Percentiles rank a stretch among this genome's conserved stretches.
These are phyloP conservation scores for Cryptosporidium andersoni DNA, from an alignment of 169 alveolate species.

Conservation along the genomic window DNA sequence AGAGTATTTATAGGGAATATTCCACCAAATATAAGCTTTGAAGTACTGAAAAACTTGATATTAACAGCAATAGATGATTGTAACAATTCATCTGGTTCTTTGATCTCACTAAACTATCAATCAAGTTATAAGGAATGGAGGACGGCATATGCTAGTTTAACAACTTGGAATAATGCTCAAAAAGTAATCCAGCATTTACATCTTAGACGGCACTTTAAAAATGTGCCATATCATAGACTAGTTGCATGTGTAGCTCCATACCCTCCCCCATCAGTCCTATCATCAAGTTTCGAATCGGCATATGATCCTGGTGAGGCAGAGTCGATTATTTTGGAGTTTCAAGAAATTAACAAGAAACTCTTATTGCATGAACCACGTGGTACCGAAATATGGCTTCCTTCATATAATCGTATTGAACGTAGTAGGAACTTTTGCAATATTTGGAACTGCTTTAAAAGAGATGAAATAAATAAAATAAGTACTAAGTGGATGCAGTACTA, in stretches of 20 bases:
- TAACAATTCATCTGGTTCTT: background rate
- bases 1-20: slow-evolving; percentile 80
- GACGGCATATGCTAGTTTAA: slow-evolving; percentile 76
- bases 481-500: slow-evolving; percentile 69
- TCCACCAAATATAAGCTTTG: slow-evolving; percentile 80
- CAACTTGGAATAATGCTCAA: slow-evolving; percentile 75
- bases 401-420: slow-evolving; percentile 52
- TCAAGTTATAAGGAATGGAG: slow-evolving; percentile 78
- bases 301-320: slow-evolving; percentile 68
- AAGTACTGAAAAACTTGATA: slow-evolving; percentile 73
- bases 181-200: slow-evolving; percentile 76
- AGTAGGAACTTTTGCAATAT: slow-evolving; percentile 26
- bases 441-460: slow-evolving; percentile 70
- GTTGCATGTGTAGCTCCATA: slow-evolving; percentile 76
- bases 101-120: slow-evolving; percentile 74
- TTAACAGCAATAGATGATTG: slow-evolving; percentile 45
- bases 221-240: slow-evolving; percentile 75
- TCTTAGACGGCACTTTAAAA: slow-evolving; percentile 74
- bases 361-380: slow-evolving; percentile 58
- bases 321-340: slow-evolving; percentile 55
- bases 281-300: slow-evolving; percentile 68
- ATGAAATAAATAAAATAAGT: slow-evolving; percentile 43
- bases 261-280: slow-evolving; percentile 73
- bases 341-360: slow-evolving; percentile 45
- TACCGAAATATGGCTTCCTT: slow-evolving; percentile 67